Conservation (phyloP, 1,139 yeast genomes). For the Torulaspora pretoriensis region DNA sequence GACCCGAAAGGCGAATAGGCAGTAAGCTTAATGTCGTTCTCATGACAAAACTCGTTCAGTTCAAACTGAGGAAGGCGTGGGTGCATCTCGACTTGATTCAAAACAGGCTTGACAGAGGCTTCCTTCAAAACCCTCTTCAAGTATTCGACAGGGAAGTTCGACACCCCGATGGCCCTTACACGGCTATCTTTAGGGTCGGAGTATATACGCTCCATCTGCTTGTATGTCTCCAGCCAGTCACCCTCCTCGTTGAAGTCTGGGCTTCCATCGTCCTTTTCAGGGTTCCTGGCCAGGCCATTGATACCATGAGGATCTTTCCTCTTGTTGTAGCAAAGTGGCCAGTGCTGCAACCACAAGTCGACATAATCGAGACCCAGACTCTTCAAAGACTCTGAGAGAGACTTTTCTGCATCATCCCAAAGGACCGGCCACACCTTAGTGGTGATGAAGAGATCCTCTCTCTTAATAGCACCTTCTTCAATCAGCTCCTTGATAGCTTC, state of each 20-base stretch:
- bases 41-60: constrained; percentile 43
- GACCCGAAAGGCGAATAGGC: constrained; percentile 64
- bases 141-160: constrained; percentile 49
- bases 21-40: constrained; percentile 46
- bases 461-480: constrained; percentile 45
- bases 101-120: constrained; percentile 46
- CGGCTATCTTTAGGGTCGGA: constrained; percentile 38
- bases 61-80: constrained; percentile 55
- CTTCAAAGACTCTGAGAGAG: constrained; percentile 40
- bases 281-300: constrained; percentile 22
- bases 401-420: constrained; percentile 39
- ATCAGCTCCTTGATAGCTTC: constrained; percentile 48
- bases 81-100: constrained; percentile 57
- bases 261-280: constrained; percentile 39
- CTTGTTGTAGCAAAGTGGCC: constrained; percentile 54
- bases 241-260: constrained; percentile 43
- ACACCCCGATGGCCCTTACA: constrained; percentile 56
- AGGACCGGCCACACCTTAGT: constrained; percentile 56
- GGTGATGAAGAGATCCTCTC: constrained; percentile 58
- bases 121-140: constrained; percentile 46
- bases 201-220: constrained; percentile 45
- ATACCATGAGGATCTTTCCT: constrained; percentile 40
- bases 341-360: constrained; percentile 56
- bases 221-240: constrained; percentile 47
- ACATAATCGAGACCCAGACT: constrained; percentile 53